Conservation (phyloP, 1,139 yeast genomes). For the Zygoascus hellenicus region DNA sequence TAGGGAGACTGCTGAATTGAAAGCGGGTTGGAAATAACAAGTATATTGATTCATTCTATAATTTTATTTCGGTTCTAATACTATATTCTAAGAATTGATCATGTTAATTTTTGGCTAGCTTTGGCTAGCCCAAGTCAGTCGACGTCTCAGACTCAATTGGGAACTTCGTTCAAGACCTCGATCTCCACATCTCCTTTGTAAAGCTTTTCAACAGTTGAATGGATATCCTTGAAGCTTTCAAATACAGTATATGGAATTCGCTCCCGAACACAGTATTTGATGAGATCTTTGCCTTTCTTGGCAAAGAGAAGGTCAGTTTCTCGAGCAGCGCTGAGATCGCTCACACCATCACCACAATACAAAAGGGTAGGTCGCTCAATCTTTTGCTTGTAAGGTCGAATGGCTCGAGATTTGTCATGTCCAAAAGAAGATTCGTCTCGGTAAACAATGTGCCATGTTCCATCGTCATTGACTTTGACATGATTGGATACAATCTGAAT, state of each 20-base stretch:
- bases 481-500: conserved; percentile 82
- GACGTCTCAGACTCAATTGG: background rate
- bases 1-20: conserved; percentile 21
- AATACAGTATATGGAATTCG: conserved; percentile 82
- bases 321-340: conserved; percentile 90
- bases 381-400: conserved; percentile 51
- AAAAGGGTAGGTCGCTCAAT: conserved; percentile 55
- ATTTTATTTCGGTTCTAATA: background rate
- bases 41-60: no score
- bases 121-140: no score
- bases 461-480: conserved; percentile 52
- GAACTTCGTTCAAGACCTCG: conserved; percentile 16
- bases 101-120: background rate
- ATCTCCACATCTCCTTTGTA: conserved; percentile 42
- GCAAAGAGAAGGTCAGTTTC: conserved; percentile 93
- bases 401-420: conserved; percentile 86
- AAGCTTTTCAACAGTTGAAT: conserved; percentile 46
- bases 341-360: conserved; percentile 96
- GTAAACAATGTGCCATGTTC: conserved; percentile 77
- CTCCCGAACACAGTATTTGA: conserved; percentile 75
- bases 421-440: conserved; percentile 86
- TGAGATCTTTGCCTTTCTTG: conserved; percentile 83
- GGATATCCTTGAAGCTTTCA: conserved; percentile 67
- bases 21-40: no score
- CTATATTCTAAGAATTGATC: background rate